Percentiles rank a stretch among this genome's conserved stretches.
Conservation (phyloP, 768 basidiomycete genomes). For the Suillus alpinus region DNA sequence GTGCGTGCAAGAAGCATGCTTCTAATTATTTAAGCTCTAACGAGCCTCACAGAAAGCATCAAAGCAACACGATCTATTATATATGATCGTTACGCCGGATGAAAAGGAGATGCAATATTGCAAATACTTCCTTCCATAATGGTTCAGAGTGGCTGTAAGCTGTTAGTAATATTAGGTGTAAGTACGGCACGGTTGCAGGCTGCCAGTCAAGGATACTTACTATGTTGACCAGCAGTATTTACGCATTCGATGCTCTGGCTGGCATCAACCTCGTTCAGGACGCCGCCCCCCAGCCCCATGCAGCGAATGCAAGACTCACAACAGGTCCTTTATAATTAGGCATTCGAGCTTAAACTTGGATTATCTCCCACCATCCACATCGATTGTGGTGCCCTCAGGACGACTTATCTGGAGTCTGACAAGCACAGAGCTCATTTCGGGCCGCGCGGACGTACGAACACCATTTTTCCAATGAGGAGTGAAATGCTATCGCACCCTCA, state of each 20-base stretch:
- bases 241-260: neutral
- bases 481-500: neutral
- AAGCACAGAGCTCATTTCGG: neutral
- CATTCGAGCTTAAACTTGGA: neutral
- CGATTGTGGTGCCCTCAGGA: neutral
- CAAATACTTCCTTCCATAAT: neutral
- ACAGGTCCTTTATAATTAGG: neutral
- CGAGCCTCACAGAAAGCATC: neutral
- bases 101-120: neutral
- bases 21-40: neutral
- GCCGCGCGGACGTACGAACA: neutral
- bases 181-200: neutral
- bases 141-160: neutral
- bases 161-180: neutral
- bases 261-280: neutral
- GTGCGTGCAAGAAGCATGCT: neutral
- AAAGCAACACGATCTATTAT: neutral
- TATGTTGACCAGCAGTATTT: neutral
- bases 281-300: neutral
- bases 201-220: neutral
- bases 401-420: neutral
- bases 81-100: neutral
- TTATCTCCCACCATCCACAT: neutral
- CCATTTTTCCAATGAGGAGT: neutral
- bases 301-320: neutral